Conservation (phyloP, 2,329 filamentous ascomycete genomes). For the Alternaria angustiovoidea region DNA sequence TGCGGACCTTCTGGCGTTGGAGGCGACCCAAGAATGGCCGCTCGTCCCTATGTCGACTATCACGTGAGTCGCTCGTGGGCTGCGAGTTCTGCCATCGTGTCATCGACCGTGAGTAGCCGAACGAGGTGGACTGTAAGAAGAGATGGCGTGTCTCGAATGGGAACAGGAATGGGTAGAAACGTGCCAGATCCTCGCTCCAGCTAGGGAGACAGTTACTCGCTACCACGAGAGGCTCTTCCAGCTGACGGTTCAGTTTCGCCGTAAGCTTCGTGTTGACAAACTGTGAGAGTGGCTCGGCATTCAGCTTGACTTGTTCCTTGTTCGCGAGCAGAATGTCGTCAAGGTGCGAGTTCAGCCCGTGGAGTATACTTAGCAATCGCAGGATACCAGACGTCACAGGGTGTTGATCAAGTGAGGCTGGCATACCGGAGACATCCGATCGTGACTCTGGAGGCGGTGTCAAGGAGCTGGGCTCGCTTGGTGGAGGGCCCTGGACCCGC, state of each 20-base stretch:
- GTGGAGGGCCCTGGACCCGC: slow-evolving; percentile 82
- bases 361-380: slow-evolving; percentile 85
- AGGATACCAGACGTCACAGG: slow-evolving; percentile 88
- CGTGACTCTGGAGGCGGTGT: slow-evolving; percentile 60
- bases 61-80: slow-evolving; percentile 78
- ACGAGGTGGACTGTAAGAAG: slow-evolving; percentile 97
- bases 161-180: slow-evolving; percentile 95
- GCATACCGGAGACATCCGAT: slow-evolving; percentile 69
- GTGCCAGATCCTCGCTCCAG: slow-evolving; percentile 95
- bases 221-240: slow-evolving; percentile 96
- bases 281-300: slow-evolving; percentile 84
- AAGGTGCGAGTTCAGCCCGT: slow-evolving; percentile 90
- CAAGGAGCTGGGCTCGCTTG: slow-evolving; percentile 73
- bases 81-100: slow-evolving; percentile 95
- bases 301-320: slow-evolving; percentile 73
- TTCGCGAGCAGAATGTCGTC: slow-evolving; percentile 88
- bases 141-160: slow-evolving; percentile 97
- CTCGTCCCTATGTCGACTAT: slow-evolving; percentile 85
- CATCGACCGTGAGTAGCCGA: slow-evolving; percentile 98
- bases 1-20: slow-evolving; percentile 97
- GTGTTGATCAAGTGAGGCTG: slow-evolving; percentile 81
- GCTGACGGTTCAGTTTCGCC: slow-evolving; percentile 93
- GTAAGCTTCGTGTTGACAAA: slow-evolving; percentile 99
- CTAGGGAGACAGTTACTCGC: slow-evolving; percentile 94
- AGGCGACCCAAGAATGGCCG: slow-evolving; percentile 88